Conservation (phyloP, 2,329 filamentous ascomycete species). For the Mariannaea elegans region DNA sequence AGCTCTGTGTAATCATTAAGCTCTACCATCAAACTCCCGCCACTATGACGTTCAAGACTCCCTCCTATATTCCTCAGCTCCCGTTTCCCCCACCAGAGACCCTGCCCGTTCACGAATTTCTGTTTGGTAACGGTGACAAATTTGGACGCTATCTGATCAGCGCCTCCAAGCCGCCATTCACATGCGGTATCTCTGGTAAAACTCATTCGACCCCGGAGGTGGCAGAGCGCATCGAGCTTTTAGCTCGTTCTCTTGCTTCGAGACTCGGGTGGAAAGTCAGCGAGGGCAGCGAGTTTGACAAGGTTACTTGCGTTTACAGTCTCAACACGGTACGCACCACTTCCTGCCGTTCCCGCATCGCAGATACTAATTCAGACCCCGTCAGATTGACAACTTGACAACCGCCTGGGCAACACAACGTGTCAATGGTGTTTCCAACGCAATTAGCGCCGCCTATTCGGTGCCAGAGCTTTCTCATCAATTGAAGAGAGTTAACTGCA, state of each 20-base stretch:
- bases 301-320: conserved; percentile 15
- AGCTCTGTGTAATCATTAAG: conserved; percentile 3
- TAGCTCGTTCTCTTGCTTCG: conserved; percentile 8
- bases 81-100: conserved; percentile 8
- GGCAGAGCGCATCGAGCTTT: conserved; percentile 5
- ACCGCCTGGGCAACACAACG: conserved; percentile 17
- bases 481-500: conserved; percentile 11
- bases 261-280: conserved; percentile 10
- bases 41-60: conserved; percentile 11
- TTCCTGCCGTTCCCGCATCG: no score
- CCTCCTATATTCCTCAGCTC: conserved; percentile 13
- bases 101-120: conserved; percentile 10
- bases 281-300: conserved; percentile 9
- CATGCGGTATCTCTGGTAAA: conserved; percentile 14
- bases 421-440: conserved; percentile 15
- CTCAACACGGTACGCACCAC: conserved; percentile 3
- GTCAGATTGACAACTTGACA: conserved; percentile 10
- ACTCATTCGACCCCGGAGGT: conserved; percentile 6
- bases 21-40: background rate
- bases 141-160: conserved; percentile 3
- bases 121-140: conserved; percentile 10
- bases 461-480: conserved; percentile 14
- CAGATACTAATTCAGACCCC: background rate
- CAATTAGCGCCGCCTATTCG: conserved; percentile 14
- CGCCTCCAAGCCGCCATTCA: conserved; percentile 13